Evolutionary conservation across 1,284 basidiomycete genomes (phyloP).

Genomic region (Schizophyllum commune): DNA sequence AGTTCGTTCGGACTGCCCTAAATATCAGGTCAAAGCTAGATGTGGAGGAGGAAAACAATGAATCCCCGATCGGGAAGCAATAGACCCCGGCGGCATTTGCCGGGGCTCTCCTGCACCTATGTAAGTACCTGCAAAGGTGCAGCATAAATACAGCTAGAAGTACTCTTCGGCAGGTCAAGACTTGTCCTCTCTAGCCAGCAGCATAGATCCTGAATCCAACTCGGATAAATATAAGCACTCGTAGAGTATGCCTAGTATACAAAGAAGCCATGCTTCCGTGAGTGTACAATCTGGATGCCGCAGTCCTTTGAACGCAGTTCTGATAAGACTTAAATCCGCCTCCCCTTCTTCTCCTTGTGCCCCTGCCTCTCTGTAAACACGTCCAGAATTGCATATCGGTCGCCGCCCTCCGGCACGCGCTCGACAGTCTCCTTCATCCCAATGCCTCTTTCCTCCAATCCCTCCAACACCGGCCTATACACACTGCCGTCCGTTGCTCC

Average conservation of each 20-base stretch:
- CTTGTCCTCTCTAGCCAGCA: no score
- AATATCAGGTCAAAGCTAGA: no score
- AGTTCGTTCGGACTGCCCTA: no score
- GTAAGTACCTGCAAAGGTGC: no score
- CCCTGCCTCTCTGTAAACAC: background rate
- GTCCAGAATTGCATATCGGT: background rate
- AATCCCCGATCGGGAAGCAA: background rate
- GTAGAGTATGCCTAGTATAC: background rate
- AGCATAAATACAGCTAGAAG: no score
- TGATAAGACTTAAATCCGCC: no score
- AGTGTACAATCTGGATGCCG: background rate
- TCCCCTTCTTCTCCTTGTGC: no score
- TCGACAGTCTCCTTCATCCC: conserved; percentile 51
- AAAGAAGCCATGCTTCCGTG: background rate
- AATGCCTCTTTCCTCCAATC: conserved; percentile 56
- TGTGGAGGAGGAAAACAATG: background rate
- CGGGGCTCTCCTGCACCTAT: no score
- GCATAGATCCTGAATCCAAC: no score
- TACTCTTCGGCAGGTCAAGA: no score
- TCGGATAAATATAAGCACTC: background rate
- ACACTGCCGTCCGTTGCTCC: conserved; percentile 58
- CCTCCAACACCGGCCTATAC: conserved; percentile 53
- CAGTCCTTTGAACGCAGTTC: no score
- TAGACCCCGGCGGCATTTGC: no score
- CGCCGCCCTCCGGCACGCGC: background rate